Evolutionary conservation across 257 asterid genomes (phyloP), one percentile per base, ranked within the genome.

Genomic region (Solanum chilense): DNA sequence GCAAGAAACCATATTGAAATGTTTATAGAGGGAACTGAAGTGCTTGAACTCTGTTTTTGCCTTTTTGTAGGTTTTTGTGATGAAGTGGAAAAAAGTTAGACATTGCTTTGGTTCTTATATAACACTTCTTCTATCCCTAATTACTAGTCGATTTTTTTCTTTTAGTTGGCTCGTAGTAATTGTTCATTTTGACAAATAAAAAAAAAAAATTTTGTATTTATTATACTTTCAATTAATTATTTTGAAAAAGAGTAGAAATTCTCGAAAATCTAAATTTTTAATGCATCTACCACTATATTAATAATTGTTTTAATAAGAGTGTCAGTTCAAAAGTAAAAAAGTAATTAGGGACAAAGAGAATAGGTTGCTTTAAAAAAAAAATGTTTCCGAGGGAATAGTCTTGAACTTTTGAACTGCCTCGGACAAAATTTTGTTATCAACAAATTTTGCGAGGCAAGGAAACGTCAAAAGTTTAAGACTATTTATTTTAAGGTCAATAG

Each of bases 321-420:
- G 1, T 35, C 1, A 5, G 39, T 35, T 5, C 39, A 35, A 35
- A 35, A 35, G 1, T 35, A 0, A 1, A 35, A 1, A 35, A 35
- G 0, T 1, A 35, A 35, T 35, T 5, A 35, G 0, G 1, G 7
- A 35, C 39, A 5, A 35, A n/a, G 0, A 35, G 0, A 35, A 0
- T 62, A 62, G 1, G 7, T 4, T 62, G 2, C 13, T 10, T 62
- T 62, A 62, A 2, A 16, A 23, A 23, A 49, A 20, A 23, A 23
- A 4, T 4, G 29, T 62, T 3, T 11, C 12, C 7, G 8, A 62
- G 31, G 29, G 2, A 29, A n/a, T 5, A 3, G 69, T 62, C 14
- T 62, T 62, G 1, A 62, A 62, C 70, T 62, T n/a, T 62, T 62
- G 33, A n/a, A 8, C 15, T 60, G 2, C 3, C 68, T 60, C 3